Evolutionary conservation across 257 asterid species (phyloP).

Genomic region (Solanum medicagineum): DNA sequence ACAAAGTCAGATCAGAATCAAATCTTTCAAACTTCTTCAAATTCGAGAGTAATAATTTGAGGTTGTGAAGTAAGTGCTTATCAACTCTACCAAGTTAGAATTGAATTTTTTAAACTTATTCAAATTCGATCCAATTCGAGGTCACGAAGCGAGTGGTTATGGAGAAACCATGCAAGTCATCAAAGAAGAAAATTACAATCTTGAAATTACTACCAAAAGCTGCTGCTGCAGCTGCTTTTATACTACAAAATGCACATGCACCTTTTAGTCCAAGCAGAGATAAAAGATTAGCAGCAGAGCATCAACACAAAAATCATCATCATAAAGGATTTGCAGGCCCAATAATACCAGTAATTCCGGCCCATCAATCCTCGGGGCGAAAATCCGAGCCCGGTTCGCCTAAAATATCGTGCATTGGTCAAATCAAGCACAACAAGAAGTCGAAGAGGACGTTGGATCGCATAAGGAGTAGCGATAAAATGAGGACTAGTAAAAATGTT

Average conservation of each 20-base stretch:
- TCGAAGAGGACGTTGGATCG: neutral
- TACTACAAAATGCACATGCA: constrained; percentile 20
- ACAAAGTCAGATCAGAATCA: neutral
- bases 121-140: neutral
- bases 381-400: constrained; percentile 44
- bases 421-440: constrained; percentile 29
- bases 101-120: neutral
- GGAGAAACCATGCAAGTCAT: constrained; percentile 19
- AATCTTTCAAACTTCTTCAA: neutral
- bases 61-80: no score
- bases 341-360: constrained; percentile 7
- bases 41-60: no score
- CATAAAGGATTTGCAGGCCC: constrained; percentile 30
- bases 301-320: neutral
- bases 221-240: constrained; percentile 4
- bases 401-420: constrained; percentile 46
- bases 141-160: neutral
- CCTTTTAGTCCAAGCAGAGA: constrained; percentile 31
- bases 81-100: neutral
- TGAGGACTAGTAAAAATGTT: neutral
- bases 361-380: constrained; percentile 17
- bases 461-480: neutral
- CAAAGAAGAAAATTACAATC: constrained; percentile 12
- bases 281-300: neutral
- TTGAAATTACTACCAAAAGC: constrained; percentile 23